These are phyloP conservation scores for Silene coronaria DNA, from an alignment of 179 eudicot species.

Conservation along the genomic window DNA sequence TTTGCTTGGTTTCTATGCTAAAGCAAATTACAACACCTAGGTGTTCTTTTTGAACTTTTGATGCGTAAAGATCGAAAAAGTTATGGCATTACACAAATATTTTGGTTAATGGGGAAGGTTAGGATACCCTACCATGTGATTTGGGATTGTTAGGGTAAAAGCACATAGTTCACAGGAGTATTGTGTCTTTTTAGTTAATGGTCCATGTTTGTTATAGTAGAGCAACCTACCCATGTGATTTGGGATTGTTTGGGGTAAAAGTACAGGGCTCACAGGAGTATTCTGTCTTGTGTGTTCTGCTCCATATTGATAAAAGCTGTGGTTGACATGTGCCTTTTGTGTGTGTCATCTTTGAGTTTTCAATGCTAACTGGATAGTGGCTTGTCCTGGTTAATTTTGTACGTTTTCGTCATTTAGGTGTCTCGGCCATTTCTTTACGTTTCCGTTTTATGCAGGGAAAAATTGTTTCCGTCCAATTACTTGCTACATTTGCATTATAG, in stretches of 20 bases:
- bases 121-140: conserved; percentile 16
- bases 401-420: too few species aligned
- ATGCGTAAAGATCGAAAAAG: neutral
- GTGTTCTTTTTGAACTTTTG: conserved; percentile 14
- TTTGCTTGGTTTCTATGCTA: neutral
- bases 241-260: neutral
- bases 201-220: conserved; percentile 4
- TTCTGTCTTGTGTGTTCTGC: conserved; percentile 7
- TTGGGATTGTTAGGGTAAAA: neutral
- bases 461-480: too few species aligned
- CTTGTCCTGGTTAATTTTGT: too few species aligned
- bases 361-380: neutral
- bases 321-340: conserved; percentile 19
- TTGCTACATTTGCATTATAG: too few species aligned
- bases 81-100: neutral
- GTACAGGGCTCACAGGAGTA: neutral
- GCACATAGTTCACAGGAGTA: neutral
- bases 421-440: too few species aligned
- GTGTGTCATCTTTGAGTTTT: neutral
- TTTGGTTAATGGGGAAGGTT: neutral
- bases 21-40: neutral
- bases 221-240: neutral
- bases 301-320: conserved; percentile 18
- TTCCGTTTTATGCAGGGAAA: too few species aligned
- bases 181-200: conserved; percentile 4